Conservation (phyloP, 2,329 filamentous ascomycete genomes). For the Ophiostoma perfectum region DNA sequence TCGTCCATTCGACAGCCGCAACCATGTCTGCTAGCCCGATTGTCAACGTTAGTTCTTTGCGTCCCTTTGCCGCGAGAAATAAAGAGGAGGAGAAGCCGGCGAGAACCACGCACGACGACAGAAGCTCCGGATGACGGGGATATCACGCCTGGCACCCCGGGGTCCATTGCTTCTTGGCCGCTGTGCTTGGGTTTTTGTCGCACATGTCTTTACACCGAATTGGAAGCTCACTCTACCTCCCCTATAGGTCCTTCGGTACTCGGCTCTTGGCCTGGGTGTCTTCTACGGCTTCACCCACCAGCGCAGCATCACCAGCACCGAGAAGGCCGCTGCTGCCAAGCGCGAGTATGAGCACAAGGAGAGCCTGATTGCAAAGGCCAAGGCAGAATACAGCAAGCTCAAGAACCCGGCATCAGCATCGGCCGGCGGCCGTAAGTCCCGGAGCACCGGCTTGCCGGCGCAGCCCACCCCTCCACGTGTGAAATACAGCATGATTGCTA, state of each 20-base stretch:
- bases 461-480: background rate
- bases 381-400: slow-evolving; percentile 76
- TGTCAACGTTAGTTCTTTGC: slow-evolving; percentile 33
- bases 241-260: slow-evolving; percentile 87
- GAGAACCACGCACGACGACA: background rate
- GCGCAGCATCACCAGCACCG: slow-evolving; percentile 65
- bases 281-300: slow-evolving; percentile 97
- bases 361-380: slow-evolving; percentile 85
- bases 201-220: background rate
- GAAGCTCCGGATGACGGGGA: slow-evolving; percentile 9
- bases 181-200: too few relatives aligned
- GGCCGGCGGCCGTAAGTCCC: slow-evolving; percentile 32
- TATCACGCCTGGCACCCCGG: background rate
- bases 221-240: slow-evolving; percentile 6
- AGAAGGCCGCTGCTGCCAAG: slow-evolving; percentile 65
- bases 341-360: slow-evolving; percentile 88
- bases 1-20: slow-evolving; percentile 13
- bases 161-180: background rate
- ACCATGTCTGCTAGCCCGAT: slow-evolving; percentile 33
- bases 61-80: background rate
- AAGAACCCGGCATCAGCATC: slow-evolving; percentile 48
- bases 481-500: background rate
- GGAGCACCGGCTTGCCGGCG: background rate
- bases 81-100: background rate
- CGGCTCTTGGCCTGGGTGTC: slow-evolving; percentile 82